Conservation (phyloP, 1,284 basidiomycete species). For the Trametes sp. region DNA sequence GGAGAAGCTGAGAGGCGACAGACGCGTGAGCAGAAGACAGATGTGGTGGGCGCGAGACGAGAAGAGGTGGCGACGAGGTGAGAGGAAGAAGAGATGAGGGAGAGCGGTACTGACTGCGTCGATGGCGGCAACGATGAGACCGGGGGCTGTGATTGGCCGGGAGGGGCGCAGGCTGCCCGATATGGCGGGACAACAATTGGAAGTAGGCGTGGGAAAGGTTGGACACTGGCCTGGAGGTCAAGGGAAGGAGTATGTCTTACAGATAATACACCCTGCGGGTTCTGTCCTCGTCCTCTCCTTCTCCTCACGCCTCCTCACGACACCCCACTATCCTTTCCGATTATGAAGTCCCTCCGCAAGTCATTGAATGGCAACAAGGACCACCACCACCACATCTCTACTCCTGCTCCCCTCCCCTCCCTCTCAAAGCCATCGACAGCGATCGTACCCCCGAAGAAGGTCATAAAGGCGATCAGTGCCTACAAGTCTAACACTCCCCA, state of each 20-base stretch:
- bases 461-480: conserved; percentile 85
- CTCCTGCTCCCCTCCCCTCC: conserved; percentile 66
- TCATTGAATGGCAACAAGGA: conserved; percentile 78
- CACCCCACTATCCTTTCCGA: conserved; percentile 36
- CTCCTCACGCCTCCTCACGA: conserved; percentile 45
- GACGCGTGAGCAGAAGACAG: neutral
- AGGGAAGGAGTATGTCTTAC: conserved; percentile 27
- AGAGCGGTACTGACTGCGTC: neutral
- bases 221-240: conserved; percentile 9
- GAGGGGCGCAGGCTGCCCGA: conserved; percentile 19
- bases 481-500: conserved; percentile 82
- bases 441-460: conserved; percentile 90
- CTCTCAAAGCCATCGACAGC: conserved; percentile 74
- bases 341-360: conserved; percentile 89
- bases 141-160: conserved; percentile 24
- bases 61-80: conserved; percentile 9
- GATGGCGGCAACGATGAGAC: conserved; percentile 16
- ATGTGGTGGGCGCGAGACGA: conserved; percentile 1
- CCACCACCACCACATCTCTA: conserved; percentile 68
- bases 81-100: conserved; percentile 5
- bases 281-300: conserved; percentile 32
- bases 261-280: conserved; percentile 34
- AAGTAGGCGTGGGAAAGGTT: conserved; percentile 32
- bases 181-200: conserved; percentile 30
- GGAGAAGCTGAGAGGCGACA: neutral